Evolutionary conservation across 2,329 filamentous ascomycete species (phyloP), one percentile per base, ranked within the genome.

Genomic region (Graphiopsis chlorocephala): DNA sequence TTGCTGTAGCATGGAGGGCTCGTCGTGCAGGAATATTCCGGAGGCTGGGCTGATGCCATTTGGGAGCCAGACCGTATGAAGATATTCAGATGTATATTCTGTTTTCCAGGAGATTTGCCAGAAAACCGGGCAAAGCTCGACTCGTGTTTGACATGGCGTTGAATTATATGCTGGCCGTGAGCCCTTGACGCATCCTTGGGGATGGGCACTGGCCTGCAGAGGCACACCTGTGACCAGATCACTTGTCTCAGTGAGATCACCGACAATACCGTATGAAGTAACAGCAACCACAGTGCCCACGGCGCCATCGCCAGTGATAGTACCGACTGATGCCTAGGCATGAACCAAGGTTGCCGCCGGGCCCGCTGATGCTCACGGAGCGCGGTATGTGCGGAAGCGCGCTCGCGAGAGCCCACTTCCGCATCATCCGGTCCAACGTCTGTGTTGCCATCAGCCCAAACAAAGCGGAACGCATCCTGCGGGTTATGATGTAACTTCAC

Each of bases 31-130:
- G n/a, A n/a, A n/a, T n/a, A n/a, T n/a, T n/a, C n/a, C n/a, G n/a
- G n/a, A n/a, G n/a, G n/a, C n/a, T n/a, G 48, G 48, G 48, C 48
- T 53, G 48, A 53, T 53, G 48, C 48, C 48, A 53, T 53, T 53
- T 25, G 23, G 48, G 28, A n/a, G 48, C 23, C 11, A 53, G 48
- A 53, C 23, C 48, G 48, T 53, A 53, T 53, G 48, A 53, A 53
- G 48, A 53, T 53, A 53, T 53, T 53, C 38, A 28, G 28, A 53
- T 26, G 48, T 53, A 53, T 53, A 14, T 53, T 20, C 28, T 53
- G 48, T 53, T 14, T 14, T 28, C 48, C 48, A 53, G 20, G 23
- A 28, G 48, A 53, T 53, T 45, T 45, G 20, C 38, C 38, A 53
- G 48, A 25, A 53, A 53, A 25, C 48, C 48, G 28, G n/a, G 48